These are phyloP conservation scores for Acanthamoeba lenticulata DNA, from an alignment of 208 protist genomes.

Conservation along the genomic window DNA sequence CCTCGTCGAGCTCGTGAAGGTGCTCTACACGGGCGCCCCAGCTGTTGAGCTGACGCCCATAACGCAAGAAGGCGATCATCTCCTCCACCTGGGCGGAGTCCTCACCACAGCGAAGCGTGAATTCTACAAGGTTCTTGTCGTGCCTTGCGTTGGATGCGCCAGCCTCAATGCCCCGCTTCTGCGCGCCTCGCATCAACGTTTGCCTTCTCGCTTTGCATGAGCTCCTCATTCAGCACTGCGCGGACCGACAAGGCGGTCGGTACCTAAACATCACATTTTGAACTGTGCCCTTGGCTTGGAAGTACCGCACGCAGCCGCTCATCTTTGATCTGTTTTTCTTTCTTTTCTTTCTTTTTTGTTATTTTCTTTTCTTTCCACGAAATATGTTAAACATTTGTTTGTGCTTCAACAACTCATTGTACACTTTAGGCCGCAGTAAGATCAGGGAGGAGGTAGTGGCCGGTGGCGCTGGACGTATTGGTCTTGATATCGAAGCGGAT, in stretches of 20 bases:
- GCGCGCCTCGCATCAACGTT: constrained; percentile 1
- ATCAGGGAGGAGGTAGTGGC: constrained; percentile 8
- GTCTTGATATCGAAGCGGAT: constrained; percentile 39
- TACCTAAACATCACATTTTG: constrained; percentile 45
- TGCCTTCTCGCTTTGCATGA: not conserved
- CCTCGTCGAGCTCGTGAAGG: not conserved
- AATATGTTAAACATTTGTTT: not conserved
- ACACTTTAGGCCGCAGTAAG: too few relatives aligned
- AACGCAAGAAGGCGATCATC: not conserved
- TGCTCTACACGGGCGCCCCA: not conserved
- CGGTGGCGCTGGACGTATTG: not conserved
- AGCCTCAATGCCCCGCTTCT: not conserved
- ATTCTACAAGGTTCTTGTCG: not conserved
- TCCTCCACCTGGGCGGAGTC: not conserved
- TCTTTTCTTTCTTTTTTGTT: not conserved
- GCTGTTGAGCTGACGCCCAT: not conserved
- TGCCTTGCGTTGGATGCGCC: not conserved
- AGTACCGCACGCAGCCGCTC: not conserved
- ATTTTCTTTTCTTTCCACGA: not conserved
- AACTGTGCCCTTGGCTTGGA: not conserved
- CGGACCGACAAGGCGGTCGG: too few relatives aligned
- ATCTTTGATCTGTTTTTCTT: not conserved
- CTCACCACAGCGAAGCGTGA: not conserved
- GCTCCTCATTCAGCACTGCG: not conserved
- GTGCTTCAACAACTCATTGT: too few relatives aligned